Evolutionary conservation across 1,284 basidiomycete genomes (phyloP), one percentile per base, ranked within the genome.

Genomic region (Ceratorhiza oryzae-sativae): DNA sequence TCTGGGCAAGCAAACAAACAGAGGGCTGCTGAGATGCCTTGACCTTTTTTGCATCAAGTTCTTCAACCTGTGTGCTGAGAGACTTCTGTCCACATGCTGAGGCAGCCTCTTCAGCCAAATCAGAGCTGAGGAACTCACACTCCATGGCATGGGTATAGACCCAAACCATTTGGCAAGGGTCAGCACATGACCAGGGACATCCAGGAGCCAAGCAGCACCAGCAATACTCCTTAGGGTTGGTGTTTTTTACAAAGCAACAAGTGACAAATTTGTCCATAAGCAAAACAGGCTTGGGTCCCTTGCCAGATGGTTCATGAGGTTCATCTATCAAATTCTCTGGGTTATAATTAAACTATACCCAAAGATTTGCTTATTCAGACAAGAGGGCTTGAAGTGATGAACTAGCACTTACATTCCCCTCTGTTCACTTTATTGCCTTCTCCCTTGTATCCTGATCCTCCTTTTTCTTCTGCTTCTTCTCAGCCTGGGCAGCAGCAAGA

Each of bases 331-430:
- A 56, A 8, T 18, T 8, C 32, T 56, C 58, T 41, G 36, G 36
- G n/a, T 60, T 30, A 23, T 42, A 60, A 4, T 8, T 41, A 42
- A 60, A 60, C 58, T 60, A 15, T 6, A 48, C 15, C 8, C 8
- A 6, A 18, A 48, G 46, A 18, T 23, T 8, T 6, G 23, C n/a
- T 23, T 18, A 6, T 5, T 18, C 46, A n/a, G 20, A 6, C 46
- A 18, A 18, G 8, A 48, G 15, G 20, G 8, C 46, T 39, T 39
- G 5, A 6, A 23, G 8, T 48, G 23, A 6, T 10, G 6, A 48
- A 48, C 15, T n/a, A n/a, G n/a, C 15, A 56, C 56, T 59, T 41
- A 59, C 56, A 39, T n/a, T 59, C 12, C 34, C 56, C 32, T 20
- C 56, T 10, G 56, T 59, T 20, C 56, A 36, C 3, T 12, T 25